Conservation (phyloP, 2,329 filamentous ascomycete species). For the Ophiostoma ips region DNA sequence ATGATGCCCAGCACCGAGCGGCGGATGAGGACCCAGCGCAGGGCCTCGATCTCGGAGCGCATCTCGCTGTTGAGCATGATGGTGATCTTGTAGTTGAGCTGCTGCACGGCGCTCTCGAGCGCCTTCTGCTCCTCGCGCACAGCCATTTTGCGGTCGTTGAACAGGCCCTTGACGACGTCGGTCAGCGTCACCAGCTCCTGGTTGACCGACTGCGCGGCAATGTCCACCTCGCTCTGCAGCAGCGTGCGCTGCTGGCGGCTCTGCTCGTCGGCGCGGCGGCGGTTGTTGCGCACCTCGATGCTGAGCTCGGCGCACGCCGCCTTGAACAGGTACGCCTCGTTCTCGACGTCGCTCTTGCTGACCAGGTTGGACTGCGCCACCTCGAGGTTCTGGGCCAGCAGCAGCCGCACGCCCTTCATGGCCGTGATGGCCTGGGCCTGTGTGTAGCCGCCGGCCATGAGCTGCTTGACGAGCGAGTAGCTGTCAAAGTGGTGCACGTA, state of each 20-base stretch:
- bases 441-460: slow-evolving; percentile 58
- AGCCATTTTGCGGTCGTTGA: slow-evolving; percentile 89
- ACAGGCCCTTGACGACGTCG: slow-evolving; percentile 88
- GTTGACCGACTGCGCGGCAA: slow-evolving; percentile 67
- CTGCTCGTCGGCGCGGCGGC: slow-evolving; percentile 63
- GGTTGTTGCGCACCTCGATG: slow-evolving; percentile 69
- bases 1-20: slow-evolving; percentile 50
- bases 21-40: slow-evolving; percentile 71
- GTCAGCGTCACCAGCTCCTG: slow-evolving; percentile 73
- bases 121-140: slow-evolving; percentile 77
- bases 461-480: slow-evolving; percentile 72
- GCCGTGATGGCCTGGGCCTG: slow-evolving; percentile 62
- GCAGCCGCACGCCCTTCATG: slow-evolving; percentile 80
- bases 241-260: slow-evolving; percentile 72
- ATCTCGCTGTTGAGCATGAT: slow-evolving; percentile 79
- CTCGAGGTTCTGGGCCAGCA: slow-evolving; percentile 67
- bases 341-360: slow-evolving; percentile 85
- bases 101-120: slow-evolving; percentile 77
- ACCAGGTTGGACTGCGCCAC: slow-evolving; percentile 69
- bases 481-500: slow-evolving; percentile 97
- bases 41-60: slow-evolving; percentile 79
- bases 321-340: slow-evolving; percentile 85
- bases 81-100: slow-evolving; percentile 93
- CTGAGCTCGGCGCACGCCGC: slow-evolving; percentile 86
- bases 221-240: slow-evolving; percentile 91